Base-by-base conservation (phyloP, 106 monocot genomes). In the Chionographis japonica region DNA sequence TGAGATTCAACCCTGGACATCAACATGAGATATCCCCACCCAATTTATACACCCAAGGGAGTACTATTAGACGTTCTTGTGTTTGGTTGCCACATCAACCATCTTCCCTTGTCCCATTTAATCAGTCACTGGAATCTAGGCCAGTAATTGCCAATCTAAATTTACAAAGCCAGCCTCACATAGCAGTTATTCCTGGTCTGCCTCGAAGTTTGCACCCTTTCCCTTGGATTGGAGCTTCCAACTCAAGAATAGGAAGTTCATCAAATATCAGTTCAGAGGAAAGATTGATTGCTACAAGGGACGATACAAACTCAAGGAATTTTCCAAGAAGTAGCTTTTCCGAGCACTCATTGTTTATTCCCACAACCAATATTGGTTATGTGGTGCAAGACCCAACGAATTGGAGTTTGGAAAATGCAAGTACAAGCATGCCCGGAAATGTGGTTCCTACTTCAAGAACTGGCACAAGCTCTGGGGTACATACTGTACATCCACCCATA, bases 331-430 rank as follows among this genome's bases (percentile, higher is more conserved):
- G 37, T 27, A 51, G 56, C 5, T 20, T 66, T 12, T 37, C 15
- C 38, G 78, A 72, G n/a, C 66, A 43, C 14, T 19, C 77, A 58
- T 35, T 74, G 51, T 18, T 83, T 74, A 58, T 50, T 52, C 58
- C 67, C 7, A 19, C 63, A 79, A 42, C 52, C 70, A 73, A 70
- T 64, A n/a, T 39, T 15, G 77, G 76, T 56, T 64, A 63, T 58
- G 60, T 79, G 63, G 43, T 56, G n/a, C 77, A 77, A 63, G 82
- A 79, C 60, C 78, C 82, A 41, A 62, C 71, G 60, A 76, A 71
- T 52, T 74, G 76, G 88, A 83, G 64, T 73, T 43, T 73, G 49
- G 50, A 71, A 40, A 67, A 65, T 61, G 62, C 66, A 58, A 77
- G 54, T 67, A 46, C 54, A 51, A 83, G 49, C 59, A 36, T 80